Conservation (phyloP, 2,329 filamentous ascomycete species). For the Fusarium palustre region DNA sequence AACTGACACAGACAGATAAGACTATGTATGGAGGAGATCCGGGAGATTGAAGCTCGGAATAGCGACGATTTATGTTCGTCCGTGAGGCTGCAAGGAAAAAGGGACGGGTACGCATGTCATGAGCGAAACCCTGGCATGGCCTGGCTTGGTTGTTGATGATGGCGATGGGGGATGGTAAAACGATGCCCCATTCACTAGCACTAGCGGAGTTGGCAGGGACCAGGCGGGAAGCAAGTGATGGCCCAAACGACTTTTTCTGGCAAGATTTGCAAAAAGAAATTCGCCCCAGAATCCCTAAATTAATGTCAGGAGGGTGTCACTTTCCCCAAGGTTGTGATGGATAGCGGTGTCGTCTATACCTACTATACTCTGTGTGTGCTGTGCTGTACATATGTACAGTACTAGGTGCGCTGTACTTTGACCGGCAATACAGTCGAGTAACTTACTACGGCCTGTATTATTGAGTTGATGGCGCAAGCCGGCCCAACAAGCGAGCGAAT, state of each 20-base stretch:
- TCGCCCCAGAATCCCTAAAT: constrained; percentile 42
- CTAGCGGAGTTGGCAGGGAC: constrained; percentile 47
- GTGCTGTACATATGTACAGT: constrained; percentile 9
- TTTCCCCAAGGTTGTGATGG: constrained; percentile 35
- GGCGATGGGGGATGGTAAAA: constrained; percentile 37
- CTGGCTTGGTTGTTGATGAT: constrained; percentile 29
- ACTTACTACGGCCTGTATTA: constrained; percentile 10
- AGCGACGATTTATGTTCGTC: constrained; percentile 48
- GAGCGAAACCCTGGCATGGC: constrained; percentile 43
- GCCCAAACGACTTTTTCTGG: constrained; percentile 43
- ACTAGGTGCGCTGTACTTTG: constrained; percentile 4
- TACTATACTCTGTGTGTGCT: constrained; percentile 3
- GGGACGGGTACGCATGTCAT: constrained; percentile 45
- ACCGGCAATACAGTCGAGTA: not conserved
- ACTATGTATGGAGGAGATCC: constrained; percentile 22
- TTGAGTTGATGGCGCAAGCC: constrained; percentile 45
- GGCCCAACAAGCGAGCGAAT: constrained; percentile 32
- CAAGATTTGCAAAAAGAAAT: constrained; percentile 48
- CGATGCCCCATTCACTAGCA: constrained; percentile 46
- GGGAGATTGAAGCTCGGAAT: constrained; percentile 42
- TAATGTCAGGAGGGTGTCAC: constrained; percentile 41
- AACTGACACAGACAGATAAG: constrained; percentile 32
- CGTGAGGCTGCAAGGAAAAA: constrained; percentile 47
- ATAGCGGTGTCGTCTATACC: constrained; percentile 1
- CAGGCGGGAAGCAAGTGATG: constrained; percentile 45